Evolutionary conservation across 2,329 filamentous ascomycete genomes (phyloP).

Genomic region (Pseudopithomyces chartarum): DNA sequence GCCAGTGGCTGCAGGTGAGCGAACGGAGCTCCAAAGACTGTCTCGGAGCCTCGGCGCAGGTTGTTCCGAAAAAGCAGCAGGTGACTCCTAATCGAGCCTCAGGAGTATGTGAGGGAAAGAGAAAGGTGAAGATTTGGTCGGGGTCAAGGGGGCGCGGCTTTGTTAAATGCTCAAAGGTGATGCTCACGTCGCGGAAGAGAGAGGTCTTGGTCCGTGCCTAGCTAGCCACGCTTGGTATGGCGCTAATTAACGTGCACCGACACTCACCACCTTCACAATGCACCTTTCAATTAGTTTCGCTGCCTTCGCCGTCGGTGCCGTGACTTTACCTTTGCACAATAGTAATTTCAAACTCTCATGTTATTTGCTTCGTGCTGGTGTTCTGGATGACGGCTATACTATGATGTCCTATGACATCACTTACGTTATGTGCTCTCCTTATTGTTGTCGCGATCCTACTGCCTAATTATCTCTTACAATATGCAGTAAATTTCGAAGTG

Average conservation of each 20-base stretch:
- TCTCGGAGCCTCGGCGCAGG: neutral
- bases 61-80: neutral
- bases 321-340: no score
- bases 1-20: neutral
- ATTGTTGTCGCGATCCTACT: no score
- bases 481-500: no score
- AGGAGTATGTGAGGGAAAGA: neutral
- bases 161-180: slow-evolving; percentile 1
- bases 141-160: slow-evolving; percentile 1
- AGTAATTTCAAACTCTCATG: no score
- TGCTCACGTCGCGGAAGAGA: neutral
- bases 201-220: neutral
- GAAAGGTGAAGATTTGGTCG: neutral
- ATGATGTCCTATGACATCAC: no score
- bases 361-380: no score
- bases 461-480: no score
- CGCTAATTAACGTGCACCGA: neutral
- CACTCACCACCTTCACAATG: no score
- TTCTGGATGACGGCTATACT: no score
- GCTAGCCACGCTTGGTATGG: neutral
- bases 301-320: no score
- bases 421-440: no score
- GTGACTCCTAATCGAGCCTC: neutral
- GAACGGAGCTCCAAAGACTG: neutral
- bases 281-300: neutral